Conservation (phyloP, 495 filamentous ascomycete genomes). For the Annulohypoxylon maeteangense region DNA sequence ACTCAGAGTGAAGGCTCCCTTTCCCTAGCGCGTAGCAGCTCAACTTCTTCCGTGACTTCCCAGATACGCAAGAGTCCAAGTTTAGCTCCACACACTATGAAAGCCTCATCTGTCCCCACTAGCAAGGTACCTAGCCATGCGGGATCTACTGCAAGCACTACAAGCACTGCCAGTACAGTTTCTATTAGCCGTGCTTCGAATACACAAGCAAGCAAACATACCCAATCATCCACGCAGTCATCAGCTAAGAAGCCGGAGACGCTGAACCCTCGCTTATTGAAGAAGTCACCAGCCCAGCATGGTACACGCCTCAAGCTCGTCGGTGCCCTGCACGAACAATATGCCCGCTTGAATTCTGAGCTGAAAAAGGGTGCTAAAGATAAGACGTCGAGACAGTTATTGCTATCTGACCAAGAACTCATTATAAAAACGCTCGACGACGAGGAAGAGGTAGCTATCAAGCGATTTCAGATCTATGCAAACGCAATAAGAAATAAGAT, state of each 20-base stretch:
- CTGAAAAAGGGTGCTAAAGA: slow-evolving; percentile 61
- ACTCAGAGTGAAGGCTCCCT: not conserved
- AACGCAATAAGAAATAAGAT: slow-evolving; percentile 86
- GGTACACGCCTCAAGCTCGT: slow-evolving; percentile 72
- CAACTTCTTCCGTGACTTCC: slow-evolving; percentile 5
- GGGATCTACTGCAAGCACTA: not conserved
- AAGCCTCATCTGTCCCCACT: not conserved
- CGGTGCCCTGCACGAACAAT: slow-evolving; percentile 77
- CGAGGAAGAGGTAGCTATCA: slow-evolving; percentile 79
- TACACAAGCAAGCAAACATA: not conserved
- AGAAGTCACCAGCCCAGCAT: slow-evolving; percentile 76
- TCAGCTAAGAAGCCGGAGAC: slow-evolving; percentile 57
- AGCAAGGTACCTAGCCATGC: not conserved
- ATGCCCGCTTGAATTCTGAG: slow-evolving; percentile 76
- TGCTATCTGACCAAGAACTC: slow-evolving; percentile 74
- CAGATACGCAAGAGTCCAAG: not conserved
- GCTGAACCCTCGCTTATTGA: slow-evolving; percentile 84
- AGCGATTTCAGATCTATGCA: slow-evolving; percentile 74
- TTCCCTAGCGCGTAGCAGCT: not conserved
- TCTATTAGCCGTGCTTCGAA: slow-evolving; percentile 9
- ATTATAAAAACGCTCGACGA: slow-evolving; percentile 83
- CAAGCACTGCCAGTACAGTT: slow-evolving; percentile 1
- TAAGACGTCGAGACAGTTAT: slow-evolving; percentile 54
- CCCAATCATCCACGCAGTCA: slow-evolving; percentile 23
- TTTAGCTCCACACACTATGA: not conserved